Evolutionary conservation across 257 asterid genomes (phyloP).

Genomic region (Nicotiana otophora): DNA sequence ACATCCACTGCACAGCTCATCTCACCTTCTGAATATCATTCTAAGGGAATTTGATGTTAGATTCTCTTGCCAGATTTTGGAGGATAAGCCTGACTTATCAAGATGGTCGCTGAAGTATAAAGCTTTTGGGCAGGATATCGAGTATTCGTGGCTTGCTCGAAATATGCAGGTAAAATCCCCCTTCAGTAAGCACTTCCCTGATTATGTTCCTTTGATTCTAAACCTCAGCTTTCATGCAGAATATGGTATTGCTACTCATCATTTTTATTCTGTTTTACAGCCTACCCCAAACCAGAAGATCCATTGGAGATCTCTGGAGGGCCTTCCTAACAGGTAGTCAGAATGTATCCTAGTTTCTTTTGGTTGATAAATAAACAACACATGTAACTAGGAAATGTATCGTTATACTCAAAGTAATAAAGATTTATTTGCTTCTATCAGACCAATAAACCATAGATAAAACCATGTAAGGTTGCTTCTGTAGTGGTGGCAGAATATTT

Average conservation of each 20-base stretch:
- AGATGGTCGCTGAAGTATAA: slow-evolving; percentile 86
- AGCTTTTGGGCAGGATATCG: slow-evolving; percentile 84
- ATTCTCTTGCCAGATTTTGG: slow-evolving; percentile 52
- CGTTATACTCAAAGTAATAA: not conserved
- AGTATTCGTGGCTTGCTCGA: slow-evolving; percentile 91
- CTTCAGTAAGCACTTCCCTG: not conserved
- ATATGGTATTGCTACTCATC: not conserved
- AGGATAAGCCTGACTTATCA: slow-evolving; percentile 85
- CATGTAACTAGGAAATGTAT: not conserved
- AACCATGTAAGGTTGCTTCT: not conserved
- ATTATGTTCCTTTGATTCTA: not conserved
- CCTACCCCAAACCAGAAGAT: slow-evolving; percentile 89
- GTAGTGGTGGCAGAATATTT: not conserved
- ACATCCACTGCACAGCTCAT: not conserved
- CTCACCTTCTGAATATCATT: not conserved
- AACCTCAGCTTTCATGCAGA: slow-evolving; percentile 3
- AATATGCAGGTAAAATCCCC: slow-evolving; percentile 67
- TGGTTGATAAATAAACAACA: not conserved
- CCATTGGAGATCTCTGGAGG: slow-evolving; percentile 94
- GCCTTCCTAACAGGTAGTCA: slow-evolving; percentile 84
- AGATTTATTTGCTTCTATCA: not conserved
- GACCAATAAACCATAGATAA: not conserved
- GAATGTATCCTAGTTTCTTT: not conserved
- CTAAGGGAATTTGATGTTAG: slow-evolving; percentile 15
- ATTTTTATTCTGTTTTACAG: slow-evolving; percentile 32